These are phyloP conservation scores for Dacryopinax primogenitus DNA, from an alignment of 768 basidiomycete species.

Conservation along the genomic window DNA sequence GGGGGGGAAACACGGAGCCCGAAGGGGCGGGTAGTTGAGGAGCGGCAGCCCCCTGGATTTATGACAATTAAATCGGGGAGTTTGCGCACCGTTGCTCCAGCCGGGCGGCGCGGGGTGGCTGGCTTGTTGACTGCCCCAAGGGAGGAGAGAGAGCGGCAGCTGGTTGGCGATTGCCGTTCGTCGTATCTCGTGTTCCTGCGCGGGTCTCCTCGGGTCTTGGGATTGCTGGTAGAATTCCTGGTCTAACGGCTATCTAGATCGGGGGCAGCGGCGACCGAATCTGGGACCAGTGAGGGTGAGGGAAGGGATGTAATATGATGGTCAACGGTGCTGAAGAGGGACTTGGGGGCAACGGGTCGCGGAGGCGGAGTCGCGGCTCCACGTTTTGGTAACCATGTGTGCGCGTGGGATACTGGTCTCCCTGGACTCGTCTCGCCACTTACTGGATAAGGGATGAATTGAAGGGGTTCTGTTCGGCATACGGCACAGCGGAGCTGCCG, in stretches of 20 bases:
- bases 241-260: conserved; percentile 4
- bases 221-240: neutral
- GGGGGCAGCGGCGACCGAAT: neutral
- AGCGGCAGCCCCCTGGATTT: neutral
- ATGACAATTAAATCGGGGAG: conserved; percentile 7
- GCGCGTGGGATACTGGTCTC: neutral
- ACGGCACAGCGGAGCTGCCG: neutral
- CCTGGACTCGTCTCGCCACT: neutral
- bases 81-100: neutral
- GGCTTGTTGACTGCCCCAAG: neutral
- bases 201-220: neutral
- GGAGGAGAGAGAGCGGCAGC: no score
- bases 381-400: neutral
- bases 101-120: neutral
- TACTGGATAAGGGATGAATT: conserved; percentile 7
- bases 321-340: neutral
- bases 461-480: neutral
- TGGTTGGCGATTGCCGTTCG: conserved; percentile 4
- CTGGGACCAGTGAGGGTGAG: no score
- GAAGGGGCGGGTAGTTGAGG: conserved; percentile 7
- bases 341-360: neutral
- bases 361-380: conserved; percentile 8
- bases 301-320: no score
- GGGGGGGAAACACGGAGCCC: neutral
- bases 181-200: neutral